Percentiles rank a stretch among this genome's conserved stretches.
Conservation (phyloP, 768 basidiomycete species). For the Xerocomus potaroensis region DNA sequence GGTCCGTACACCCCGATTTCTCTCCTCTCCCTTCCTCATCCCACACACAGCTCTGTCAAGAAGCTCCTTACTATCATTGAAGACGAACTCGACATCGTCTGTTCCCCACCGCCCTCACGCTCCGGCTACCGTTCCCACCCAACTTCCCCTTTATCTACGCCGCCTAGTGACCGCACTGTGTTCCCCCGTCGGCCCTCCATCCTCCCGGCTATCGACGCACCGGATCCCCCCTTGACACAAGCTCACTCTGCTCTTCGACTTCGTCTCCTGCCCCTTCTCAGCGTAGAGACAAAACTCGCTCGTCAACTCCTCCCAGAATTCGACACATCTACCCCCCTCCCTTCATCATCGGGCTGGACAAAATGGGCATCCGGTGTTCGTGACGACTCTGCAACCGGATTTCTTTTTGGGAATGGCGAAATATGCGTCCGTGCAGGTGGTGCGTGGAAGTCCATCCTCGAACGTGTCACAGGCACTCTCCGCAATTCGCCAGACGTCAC, state of each 20-base stretch:
- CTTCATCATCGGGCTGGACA: constrained; percentile 22
- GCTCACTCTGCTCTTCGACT: constrained; percentile 29
- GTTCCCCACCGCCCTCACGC: constrained; percentile 4
- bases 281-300: constrained; percentile 51
- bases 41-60: constrained; percentile 49
- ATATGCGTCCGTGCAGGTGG: constrained; percentile 54
- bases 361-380: constrained; percentile 21
- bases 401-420: constrained; percentile 22
- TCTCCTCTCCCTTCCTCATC: not conserved
- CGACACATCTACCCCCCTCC: constrained; percentile 22
- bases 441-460: constrained; percentile 53
- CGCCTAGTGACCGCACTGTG: not conserved
- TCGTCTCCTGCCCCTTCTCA: constrained; percentile 48
- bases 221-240: constrained; percentile 19
- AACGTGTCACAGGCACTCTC: constrained; percentile 11
- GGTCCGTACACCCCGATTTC: constrained; percentile 31
- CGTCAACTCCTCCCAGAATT: constrained; percentile 46
- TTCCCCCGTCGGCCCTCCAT: not conserved
- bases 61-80: constrained; percentile 51
- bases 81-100: constrained; percentile 35
- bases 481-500: not conserved
- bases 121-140: not conserved
- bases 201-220: not conserved
- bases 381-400: not conserved
- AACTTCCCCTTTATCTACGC: not conserved